phyloP scores from a whole-genome alignment of 495 filamentous ascomycete species.

The Podospora fimiseda region DNA sequence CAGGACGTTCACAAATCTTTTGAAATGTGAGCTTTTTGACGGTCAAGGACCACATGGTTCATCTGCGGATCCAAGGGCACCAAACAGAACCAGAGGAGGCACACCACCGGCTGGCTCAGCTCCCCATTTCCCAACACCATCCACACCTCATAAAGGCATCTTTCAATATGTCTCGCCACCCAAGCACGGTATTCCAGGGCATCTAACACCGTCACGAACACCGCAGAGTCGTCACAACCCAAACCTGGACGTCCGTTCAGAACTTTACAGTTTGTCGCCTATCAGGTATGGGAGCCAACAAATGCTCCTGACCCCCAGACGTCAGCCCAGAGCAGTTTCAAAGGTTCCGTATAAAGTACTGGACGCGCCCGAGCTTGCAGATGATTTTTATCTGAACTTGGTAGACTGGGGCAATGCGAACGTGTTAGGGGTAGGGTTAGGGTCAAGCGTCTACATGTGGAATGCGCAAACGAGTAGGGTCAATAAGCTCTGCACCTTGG shows the following conservation, averaged over 20 bases:
- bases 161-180: slow-evolving; percentile 90
- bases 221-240: slow-evolving; percentile 78
- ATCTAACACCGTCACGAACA: slow-evolving; percentile 81
- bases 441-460: slow-evolving; percentile 98
- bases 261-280: slow-evolving; percentile 89
- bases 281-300: slow-evolving; percentile 85
- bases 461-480: slow-evolving; percentile 81
- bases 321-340: slow-evolving; percentile 79
- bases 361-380: slow-evolving; percentile 90
- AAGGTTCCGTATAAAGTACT: slow-evolving; percentile 98
- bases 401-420: slow-evolving; percentile 98
- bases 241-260: slow-evolving; percentile 79
- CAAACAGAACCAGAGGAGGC: slow-evolving; percentile 63
- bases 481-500: slow-evolving; percentile 85
- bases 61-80: slow-evolving; percentile 55
- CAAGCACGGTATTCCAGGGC: slow-evolving; percentile 62
- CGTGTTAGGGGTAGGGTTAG: slow-evolving; percentile 84
- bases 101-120: slow-evolving; percentile 70
- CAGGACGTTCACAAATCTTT: slow-evolving; percentile 77
- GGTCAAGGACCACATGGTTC: slow-evolving; percentile 77
- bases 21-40: slow-evolving; percentile 88
- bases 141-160: slow-evolving; percentile 94
- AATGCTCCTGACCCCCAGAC: slow-evolving; percentile 82
- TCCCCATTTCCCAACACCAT: slow-evolving; percentile 64
- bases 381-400: slow-evolving; percentile 95